Evolutionary conservation across 371 early-diverging fungal species (phyloP).

Genomic region (Apophysomyces elegans): DNA sequence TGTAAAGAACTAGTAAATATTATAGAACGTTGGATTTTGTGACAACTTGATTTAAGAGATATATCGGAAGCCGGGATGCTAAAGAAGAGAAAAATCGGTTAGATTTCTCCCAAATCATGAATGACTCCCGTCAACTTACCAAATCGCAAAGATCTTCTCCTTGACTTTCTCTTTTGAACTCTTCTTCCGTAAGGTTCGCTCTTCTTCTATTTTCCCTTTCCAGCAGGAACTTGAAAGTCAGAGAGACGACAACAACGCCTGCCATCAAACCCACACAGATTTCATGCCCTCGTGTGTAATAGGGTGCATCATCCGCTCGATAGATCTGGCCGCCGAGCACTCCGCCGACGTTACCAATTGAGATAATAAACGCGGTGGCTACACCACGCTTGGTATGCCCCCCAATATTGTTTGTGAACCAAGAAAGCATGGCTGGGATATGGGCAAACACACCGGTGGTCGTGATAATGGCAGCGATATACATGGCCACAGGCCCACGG

Average conservation of each 20-base stretch:
- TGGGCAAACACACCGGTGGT: conserved; percentile 61
- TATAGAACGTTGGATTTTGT: too few species aligned
- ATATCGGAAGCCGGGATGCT: conserved; percentile 64
- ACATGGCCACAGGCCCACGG: conserved; percentile 31
- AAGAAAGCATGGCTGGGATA: conserved; percentile 62
- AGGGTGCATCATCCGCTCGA: conserved; percentile 60
- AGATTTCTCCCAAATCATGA: neutral
- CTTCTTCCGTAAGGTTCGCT: conserved; percentile 58
- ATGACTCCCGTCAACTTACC: conserved; percentile 19
- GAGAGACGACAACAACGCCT: conserved; percentile 37
- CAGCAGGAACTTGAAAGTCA: conserved; percentile 47
- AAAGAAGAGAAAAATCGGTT: neutral
- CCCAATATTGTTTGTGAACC: conserved; percentile 66
- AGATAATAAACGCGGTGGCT: conserved; percentile 61
- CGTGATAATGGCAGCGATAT: conserved; percentile 58
- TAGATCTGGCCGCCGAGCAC: conserved; percentile 68
- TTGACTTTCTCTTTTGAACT: conserved; percentile 47
- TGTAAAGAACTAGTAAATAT: neutral
- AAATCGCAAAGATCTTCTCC: conserved; percentile 58
- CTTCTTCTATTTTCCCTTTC: conserved; percentile 57
- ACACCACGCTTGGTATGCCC: conserved; percentile 71
- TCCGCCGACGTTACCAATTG: conserved; percentile 70
- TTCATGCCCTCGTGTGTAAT: conserved; percentile 54
- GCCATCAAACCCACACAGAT: conserved; percentile 50
- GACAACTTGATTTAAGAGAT: conserved; percentile 38